Conservation (phyloP, 257 asterid genomes). For the Rauvolfia tetraphylla region DNA sequence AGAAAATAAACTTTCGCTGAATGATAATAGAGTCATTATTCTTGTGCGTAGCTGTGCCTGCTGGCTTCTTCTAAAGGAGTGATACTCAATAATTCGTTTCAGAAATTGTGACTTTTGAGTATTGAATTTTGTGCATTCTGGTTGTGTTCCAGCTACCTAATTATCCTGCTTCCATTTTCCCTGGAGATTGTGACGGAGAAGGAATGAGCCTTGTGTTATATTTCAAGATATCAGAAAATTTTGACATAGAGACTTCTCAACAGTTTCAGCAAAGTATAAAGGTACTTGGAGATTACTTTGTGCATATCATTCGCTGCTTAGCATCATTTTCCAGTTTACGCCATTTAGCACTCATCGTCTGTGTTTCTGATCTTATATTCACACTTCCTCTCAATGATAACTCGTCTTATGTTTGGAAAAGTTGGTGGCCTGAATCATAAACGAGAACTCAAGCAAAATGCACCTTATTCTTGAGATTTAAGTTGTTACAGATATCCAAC, state of each 20-base stretch:
- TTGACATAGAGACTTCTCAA: constrained; percentile 43
- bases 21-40: background rate
- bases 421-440: background rate
- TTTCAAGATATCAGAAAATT: constrained; percentile 62
- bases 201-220: constrained; percentile 83
- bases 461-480: background rate
- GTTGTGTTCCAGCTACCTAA: constrained; percentile 60
- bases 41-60: background rate
- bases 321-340: background rate
- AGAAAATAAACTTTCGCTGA: background rate
- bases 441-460: background rate
- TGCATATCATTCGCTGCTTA: background rate
- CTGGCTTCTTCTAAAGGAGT: background rate
- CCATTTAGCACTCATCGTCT: background rate
- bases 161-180: constrained; percentile 78
- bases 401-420: background rate
- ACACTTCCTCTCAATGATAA: background rate
- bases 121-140: too few relatives aligned
- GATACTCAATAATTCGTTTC: background rate
- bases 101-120: background rate
- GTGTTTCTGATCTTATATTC: background rate
- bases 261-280: constrained; percentile 53
- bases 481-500: too few relatives aligned
- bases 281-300: constrained; percentile 32
- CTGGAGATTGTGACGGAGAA: constrained; percentile 75